These are phyloP conservation scores for Fraxinus baroniana DNA, from an alignment of 305 asterid genomes.

Conservation along the genomic window DNA sequence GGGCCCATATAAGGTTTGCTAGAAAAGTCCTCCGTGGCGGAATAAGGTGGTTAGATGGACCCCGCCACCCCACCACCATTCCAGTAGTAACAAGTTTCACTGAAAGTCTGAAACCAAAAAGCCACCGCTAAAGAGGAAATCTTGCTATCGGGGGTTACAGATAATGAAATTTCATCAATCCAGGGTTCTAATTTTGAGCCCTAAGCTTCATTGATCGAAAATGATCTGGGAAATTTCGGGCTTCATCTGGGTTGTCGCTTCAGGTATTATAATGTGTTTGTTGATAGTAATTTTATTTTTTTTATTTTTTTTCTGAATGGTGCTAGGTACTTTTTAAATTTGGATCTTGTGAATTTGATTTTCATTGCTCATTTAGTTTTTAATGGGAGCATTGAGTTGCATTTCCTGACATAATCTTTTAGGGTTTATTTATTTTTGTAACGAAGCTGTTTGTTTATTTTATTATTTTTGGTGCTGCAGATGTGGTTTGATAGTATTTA, in stretches of 20 bases:
- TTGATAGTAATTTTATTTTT: background rate
- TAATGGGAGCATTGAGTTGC: background rate
- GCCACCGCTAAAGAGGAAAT: background rate
- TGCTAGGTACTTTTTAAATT: background rate
- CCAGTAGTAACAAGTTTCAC: conserved; percentile 1
- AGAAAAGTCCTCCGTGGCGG: background rate
- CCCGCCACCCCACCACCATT: conserved; percentile 2
- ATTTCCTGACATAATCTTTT: background rate
- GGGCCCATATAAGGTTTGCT: background rate
- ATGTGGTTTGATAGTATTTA: background rate
- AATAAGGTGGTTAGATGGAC: conserved; percentile 8
- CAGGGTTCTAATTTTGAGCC: background rate
- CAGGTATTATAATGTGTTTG: background rate
- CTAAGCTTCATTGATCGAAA: background rate
- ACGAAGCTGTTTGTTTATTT: background rate
- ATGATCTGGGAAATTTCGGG: conserved; percentile 1
- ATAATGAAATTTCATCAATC: background rate
- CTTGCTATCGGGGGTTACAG: background rate
- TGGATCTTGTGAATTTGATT: background rate
- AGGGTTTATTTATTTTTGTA: background rate
- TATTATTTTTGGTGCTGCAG: background rate
- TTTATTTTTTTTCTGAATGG: background rate
- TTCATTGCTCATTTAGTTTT: background rate
- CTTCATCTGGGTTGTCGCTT: background rate
- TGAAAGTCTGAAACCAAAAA: background rate